Evolutionary conservation across 805 yeast species (phyloP), one percentile per base, ranked within the genome.

Genomic region (Metahyphopichia silvanorum): DNA sequence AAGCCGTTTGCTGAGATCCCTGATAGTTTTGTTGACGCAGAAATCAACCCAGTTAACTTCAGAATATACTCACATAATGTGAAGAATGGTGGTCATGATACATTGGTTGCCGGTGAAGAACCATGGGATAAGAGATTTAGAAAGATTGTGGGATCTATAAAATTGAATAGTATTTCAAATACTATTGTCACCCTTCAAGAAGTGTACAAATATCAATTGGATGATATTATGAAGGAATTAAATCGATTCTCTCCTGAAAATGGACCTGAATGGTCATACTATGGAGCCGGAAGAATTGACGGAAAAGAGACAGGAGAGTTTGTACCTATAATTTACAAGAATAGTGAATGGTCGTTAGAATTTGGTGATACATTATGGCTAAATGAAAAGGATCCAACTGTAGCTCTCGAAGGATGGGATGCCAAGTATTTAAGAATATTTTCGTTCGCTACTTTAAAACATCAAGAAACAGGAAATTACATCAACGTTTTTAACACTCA

Each of bases 171-270:
- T 9, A 33, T 28, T 7, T 19, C 33, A 3, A 55, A 55, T 39
- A 45, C 49, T 2, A 58, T 74, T n/a, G 71, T 48, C 45, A 33
- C 71, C 44, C 45, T 63, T 21, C 69, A 63, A 40, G 68, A 63
- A 37, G 69, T 57, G 15, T 53, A 63, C 31, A 50, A 54, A 38
- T 47, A 57, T 37, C 69, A 63, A 38, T 42, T 61, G 34, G 33
- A 44, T 15, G 68, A 62, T 34, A 51, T 63, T 4, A 33, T 62
- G 40, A 34, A 37, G 1, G 47, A 46, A 16, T 42, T 63, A 30
- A 61, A 60, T 34, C 33, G 40, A 20, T 44, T 38, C 22, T 34
- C 39, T 11, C 22, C 28, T 19, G 32, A 33, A 20, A 49, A 44
- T 9, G 34, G 33, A 18, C 44, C 43, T 5, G 45, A 45, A 29